These are phyloP conservation scores for Discostella stelligera DNA, from an alignment of 352 stramenopile genomes.

Conservation along the genomic window DNA sequence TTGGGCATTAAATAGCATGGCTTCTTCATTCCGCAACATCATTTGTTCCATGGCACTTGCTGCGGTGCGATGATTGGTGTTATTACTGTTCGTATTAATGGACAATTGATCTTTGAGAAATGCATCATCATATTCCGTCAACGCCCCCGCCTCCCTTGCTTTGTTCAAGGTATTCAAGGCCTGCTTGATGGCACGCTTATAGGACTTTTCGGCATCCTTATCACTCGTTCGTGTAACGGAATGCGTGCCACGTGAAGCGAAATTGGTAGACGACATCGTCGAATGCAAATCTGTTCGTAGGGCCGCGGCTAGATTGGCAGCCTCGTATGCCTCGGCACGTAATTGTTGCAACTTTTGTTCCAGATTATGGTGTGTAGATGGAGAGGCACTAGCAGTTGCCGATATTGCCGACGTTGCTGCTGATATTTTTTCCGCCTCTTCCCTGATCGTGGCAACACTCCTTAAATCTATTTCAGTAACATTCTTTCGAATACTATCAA, in stretches of 20 bases:
- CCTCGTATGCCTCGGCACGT: slow-evolving; percentile 65
- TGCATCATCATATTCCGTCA: slow-evolving; percentile 43
- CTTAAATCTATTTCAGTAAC: slow-evolving; percentile 43
- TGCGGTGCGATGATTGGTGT: neutral
- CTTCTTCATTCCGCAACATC: slow-evolving; percentile 33
- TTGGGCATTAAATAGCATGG: slow-evolving; percentile 21
- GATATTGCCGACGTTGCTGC: neutral
- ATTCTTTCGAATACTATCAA: slow-evolving; percentile 38
- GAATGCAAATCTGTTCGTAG: slow-evolving; percentile 51
- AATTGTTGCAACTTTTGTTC: slow-evolving; percentile 49
- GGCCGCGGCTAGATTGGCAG: slow-evolving; percentile 56
- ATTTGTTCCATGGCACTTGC: slow-evolving; percentile 36
- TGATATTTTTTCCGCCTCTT: neutral
- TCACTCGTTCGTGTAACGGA: slow-evolving; percentile 63
- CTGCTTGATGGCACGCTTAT: slow-evolving; percentile 66
- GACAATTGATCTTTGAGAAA: slow-evolving; percentile 26
- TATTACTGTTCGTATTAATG: neutral
- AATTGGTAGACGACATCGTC: neutral
- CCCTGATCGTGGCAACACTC: slow-evolving; percentile 10
- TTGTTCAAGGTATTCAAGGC: slow-evolving; percentile 56
- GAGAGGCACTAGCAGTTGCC: neutral
- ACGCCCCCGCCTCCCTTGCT: slow-evolving; percentile 68
- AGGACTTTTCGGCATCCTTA: slow-evolving; percentile 63
- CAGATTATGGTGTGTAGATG: slow-evolving; percentile 42
- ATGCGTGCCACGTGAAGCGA: slow-evolving; percentile 52